These are phyloP conservation scores for Boechera stricta DNA, from an alignment of 345 rosid species.

Conservation along the genomic window DNA sequence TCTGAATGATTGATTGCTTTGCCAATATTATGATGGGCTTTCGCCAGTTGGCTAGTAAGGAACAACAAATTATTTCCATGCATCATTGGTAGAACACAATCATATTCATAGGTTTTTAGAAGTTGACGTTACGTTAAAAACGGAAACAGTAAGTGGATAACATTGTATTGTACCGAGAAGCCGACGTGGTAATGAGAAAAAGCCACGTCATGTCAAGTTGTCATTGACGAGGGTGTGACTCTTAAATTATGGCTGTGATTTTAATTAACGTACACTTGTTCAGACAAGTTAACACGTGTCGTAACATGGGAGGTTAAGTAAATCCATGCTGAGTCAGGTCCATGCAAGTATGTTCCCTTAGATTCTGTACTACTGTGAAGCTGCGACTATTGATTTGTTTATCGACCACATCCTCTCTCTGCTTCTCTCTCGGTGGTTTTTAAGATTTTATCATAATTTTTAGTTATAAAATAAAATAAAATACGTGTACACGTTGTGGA, in stretches of 20 bases:
- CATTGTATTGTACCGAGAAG: slow-evolving; percentile 17
- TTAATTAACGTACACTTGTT: slow-evolving; percentile 4
- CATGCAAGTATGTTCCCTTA: slow-evolving; percentile 34
- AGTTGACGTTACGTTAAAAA: not conserved
- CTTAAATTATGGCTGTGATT: not conserved
- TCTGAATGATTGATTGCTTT: not conserved
- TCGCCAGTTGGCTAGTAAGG: not conserved
- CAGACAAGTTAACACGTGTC: slow-evolving; percentile 46
- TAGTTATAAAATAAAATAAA: not conserved
- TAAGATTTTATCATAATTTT: not conserved
- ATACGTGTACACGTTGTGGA: not conserved
- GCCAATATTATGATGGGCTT: not conserved
- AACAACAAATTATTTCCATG: not conserved
- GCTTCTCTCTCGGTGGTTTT: not conserved
- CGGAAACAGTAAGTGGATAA: slow-evolving; percentile 37
- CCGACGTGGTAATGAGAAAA: slow-evolving; percentile 36
- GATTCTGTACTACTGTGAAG: slow-evolving; percentile 12
- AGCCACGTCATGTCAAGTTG: slow-evolving; percentile 38
- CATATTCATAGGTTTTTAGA: not conserved
- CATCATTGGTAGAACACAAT: slow-evolving; percentile 26
- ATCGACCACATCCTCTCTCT: not conserved
- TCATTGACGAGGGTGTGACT: not conserved
- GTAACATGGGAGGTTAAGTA: not conserved
- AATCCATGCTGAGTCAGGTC: slow-evolving; percentile 50
- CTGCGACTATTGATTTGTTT: slow-evolving; percentile 1